phyloP scores from a whole-genome alignment of 176 grass and related monocot species.

The Poa annua region DNA sequence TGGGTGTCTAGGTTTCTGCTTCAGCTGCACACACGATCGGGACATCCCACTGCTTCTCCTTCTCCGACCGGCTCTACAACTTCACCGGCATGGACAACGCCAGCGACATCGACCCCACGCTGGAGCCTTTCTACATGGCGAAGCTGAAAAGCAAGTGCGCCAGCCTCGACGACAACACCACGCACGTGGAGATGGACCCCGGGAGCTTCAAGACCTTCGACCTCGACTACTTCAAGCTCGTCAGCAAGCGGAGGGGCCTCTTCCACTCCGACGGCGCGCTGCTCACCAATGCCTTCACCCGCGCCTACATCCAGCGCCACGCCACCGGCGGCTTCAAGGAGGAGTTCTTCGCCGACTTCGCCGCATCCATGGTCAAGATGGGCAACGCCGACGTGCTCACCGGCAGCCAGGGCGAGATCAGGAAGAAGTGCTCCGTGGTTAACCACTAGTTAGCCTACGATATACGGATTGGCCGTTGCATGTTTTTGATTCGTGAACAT shows the following conservation, averaged over 20 bases:
- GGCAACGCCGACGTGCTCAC: constrained; percentile 58
- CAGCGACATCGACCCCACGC: constrained; percentile 59
- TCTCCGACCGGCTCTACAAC: constrained; percentile 77
- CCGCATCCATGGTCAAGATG: constrained; percentile 74
- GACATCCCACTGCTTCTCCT: constrained; percentile 65
- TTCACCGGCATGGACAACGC: constrained; percentile 69
- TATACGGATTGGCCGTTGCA: not conserved
- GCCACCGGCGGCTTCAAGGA: constrained; percentile 37
- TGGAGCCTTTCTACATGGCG: constrained; percentile 56
- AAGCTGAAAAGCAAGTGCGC: constrained; percentile 49
- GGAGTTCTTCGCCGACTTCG: constrained; percentile 76
- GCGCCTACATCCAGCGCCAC: constrained; percentile 68
- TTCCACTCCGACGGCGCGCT: constrained; percentile 91
- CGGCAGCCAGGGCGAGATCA: constrained; percentile 64
- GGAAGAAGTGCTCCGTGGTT: constrained; percentile 61
- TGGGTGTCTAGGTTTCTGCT: not conserved
- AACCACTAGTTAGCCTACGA: constrained; percentile 34
- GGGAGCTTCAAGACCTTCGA: constrained; percentile 90
- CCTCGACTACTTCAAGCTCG: constrained; percentile 56
- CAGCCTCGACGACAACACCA: constrained; percentile 65
- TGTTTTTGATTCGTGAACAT: not conserved
- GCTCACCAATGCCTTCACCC: constrained; percentile 55
- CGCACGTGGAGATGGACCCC: constrained; percentile 86
- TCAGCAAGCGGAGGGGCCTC: constrained; percentile 63
- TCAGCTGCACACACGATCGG: constrained; percentile 86